A percentile compares a stretch with the other conserved stretches of the same genome.
phyloP scores from a whole-genome alignment of 1,139 yeast species.

The Hyphopichia buzzinii region DNA sequence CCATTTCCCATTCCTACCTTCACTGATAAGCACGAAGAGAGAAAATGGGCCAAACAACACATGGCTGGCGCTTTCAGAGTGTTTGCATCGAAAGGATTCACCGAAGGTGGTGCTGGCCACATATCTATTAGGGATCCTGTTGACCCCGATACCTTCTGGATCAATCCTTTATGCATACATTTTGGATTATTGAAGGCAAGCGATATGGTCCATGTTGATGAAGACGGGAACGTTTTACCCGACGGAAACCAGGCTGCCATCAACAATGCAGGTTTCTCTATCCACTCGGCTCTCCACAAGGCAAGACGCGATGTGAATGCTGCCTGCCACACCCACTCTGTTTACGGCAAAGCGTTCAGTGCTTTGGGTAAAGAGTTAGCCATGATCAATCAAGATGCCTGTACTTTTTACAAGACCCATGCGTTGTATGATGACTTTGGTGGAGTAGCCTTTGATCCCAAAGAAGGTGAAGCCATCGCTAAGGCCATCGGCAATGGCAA shows the following conservation, averaged over 20 bases:
- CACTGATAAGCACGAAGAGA: slow-evolving; percentile 45
- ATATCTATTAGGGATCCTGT: slow-evolving; percentile 79
- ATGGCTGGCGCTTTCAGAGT: slow-evolving; percentile 83
- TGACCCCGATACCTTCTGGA: slow-evolving; percentile 69
- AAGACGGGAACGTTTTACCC: slow-evolving; percentile 60
- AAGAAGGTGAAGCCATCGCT: slow-evolving; percentile 70
- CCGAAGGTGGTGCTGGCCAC: slow-evolving; percentile 83
- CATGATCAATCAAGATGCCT: slow-evolving; percentile 79
- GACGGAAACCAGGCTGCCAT: slow-evolving; percentile 68
- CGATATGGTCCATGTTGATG: slow-evolving; percentile 77
- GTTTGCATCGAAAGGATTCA: slow-evolving; percentile 68
- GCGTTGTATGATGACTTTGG: slow-evolving; percentile 70
- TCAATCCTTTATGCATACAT: slow-evolving; percentile 73
- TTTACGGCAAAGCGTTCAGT: slow-evolving; percentile 73
- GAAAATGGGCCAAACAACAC: slow-evolving; percentile 67
- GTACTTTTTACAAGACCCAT: slow-evolving; percentile 65
- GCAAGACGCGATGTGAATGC: slow-evolving; percentile 80
- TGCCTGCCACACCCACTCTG: slow-evolving; percentile 79
- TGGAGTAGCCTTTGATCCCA: slow-evolving; percentile 74
- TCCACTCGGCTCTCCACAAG: slow-evolving; percentile 73
- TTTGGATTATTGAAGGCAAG: slow-evolving; percentile 66
- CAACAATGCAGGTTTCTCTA: slow-evolving; percentile 79
- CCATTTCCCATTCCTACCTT: slow-evolving; percentile 55
- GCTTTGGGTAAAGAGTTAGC: slow-evolving; percentile 70
- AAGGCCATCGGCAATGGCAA: slow-evolving; percentile 62